These are phyloP conservation scores for Olyra latifolia DNA, from an alignment of 176 grass and related monocot genomes.

Conservation along the genomic window DNA sequence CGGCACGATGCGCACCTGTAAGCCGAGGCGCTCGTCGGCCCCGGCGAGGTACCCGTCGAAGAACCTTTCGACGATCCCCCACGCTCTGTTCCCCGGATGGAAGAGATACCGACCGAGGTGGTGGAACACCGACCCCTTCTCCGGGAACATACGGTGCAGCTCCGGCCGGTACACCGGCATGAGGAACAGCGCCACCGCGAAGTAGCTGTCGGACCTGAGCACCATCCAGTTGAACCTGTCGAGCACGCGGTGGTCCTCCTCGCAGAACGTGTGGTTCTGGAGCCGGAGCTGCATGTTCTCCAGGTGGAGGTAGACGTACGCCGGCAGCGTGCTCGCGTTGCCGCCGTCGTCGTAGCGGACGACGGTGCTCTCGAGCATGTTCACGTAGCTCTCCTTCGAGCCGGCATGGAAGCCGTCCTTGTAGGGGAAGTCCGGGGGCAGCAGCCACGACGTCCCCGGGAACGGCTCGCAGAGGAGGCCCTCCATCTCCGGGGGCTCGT, in stretches of 20 bases:
- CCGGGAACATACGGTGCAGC: slow-evolving; percentile 63
- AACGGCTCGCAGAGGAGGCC: slow-evolving; percentile 86
- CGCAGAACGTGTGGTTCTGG: slow-evolving; percentile 57
- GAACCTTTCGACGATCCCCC: slow-evolving; percentile 60
- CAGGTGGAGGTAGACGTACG: slow-evolving; percentile 66
- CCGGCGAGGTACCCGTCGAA: slow-evolving; percentile 68
- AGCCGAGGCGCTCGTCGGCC: slow-evolving; percentile 55
- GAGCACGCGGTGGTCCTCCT: slow-evolving; percentile 60
- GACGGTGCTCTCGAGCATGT: slow-evolving; percentile 43
- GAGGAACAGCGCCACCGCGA: slow-evolving; percentile 63
- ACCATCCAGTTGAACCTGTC: slow-evolving; percentile 66
- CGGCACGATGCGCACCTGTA: slow-evolving; percentile 53
- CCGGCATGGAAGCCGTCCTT: slow-evolving; percentile 6
- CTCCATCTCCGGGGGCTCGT: slow-evolving; percentile 37
- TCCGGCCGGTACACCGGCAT: slow-evolving; percentile 52
- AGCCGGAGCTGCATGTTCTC: slow-evolving; percentile 35
- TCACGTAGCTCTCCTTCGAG: slow-evolving; percentile 43
- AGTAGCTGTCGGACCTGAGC: slow-evolving; percentile 75
- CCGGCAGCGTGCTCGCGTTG: slow-evolving; percentile 19
- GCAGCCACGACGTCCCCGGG: slow-evolving; percentile 67
- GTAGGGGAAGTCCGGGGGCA: slow-evolving; percentile 63
- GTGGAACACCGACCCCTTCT: slow-evolving; percentile 68
- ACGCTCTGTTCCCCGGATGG: slow-evolving; percentile 61
- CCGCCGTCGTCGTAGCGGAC: slow-evolving; percentile 21
- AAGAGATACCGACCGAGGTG: slow-evolving; percentile 76